Base-by-base conservation (phyloP, 2,329 filamentous ascomycete species). In the Thielaviopsis punctulata region DNA sequence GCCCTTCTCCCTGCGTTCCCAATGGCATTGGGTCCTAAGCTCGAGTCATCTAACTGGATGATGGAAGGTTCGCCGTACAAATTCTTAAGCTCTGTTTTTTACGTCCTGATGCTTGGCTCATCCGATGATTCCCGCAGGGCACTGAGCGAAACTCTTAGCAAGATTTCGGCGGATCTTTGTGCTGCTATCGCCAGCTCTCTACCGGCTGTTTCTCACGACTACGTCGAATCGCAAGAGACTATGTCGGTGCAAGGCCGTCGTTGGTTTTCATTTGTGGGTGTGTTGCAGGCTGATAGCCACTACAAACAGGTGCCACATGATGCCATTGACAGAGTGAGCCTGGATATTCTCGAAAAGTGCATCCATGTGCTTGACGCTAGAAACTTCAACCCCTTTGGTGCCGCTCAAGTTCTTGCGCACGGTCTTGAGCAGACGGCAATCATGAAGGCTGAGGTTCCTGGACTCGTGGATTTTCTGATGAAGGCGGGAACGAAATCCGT, bases 201-300 rank as follows among this genome's bases (percentile, higher is more conserved):
- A 4, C 87, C 89, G 1, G 87, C 90, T 61, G 80, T 90, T 52
- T 88, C 87, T 0, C 82, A 82, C 56, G 84, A 87, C 18, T 85
- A 85, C 58, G 73, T 76, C 23, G 72, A 73, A 43, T 93, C 86
- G 0, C 87, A 95, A 62, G 73, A 77, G 49, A 69, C 71, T 41
- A 72, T 94, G 23, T 76, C 77, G 9, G 71, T 79, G 6, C 76
- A 84, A 59, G 80, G 81, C 0, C 69, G 72, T 45, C 79, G 84
- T 0, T 86, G 86, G 67, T 82, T 84, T 55, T 66, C 73, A 1
- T 52, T 55, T 19, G 24, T 51, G 22, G 49, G 49, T 2, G 13
- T 27, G 10, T 15, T 51, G 12, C 49, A 51, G 55, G 66, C 60
- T 49, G 61, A 63, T 56, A 52, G 47, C 2, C 56, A 58, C 8